phyloP scores from a whole-genome alignment of 2,329 filamentous ascomycete genomes.

The Calonectria hawksworthii region DNA sequence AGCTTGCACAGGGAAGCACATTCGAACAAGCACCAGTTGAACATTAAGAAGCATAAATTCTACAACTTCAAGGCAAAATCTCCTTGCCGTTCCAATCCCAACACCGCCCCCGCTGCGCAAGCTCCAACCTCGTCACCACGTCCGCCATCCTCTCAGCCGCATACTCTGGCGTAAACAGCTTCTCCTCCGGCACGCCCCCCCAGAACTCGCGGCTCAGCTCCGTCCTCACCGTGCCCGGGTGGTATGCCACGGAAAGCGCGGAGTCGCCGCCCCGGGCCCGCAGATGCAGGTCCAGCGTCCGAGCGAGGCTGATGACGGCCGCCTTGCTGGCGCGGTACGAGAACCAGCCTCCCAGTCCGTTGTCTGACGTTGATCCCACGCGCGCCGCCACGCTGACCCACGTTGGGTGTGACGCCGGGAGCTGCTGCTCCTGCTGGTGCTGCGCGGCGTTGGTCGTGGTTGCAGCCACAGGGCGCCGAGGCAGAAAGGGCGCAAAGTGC shows the following conservation, averaged over 20 bases:
- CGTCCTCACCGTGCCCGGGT: slow-evolving; percentile 87
- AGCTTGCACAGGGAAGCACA: too few relatives aligned
- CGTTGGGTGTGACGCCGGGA: slow-evolving; percentile 67
- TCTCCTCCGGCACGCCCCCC: slow-evolving; percentile 70
- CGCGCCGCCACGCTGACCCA: slow-evolving; percentile 85
- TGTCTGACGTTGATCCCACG: slow-evolving; percentile 81
- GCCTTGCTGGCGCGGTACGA: slow-evolving; percentile 84
- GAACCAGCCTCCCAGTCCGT: slow-evolving; percentile 84
- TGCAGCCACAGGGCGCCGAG: slow-evolving; percentile 52
- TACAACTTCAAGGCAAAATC: slow-evolving; percentile 36
- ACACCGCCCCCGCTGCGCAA: slow-evolving; percentile 71
- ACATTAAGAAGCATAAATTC: too few relatives aligned
- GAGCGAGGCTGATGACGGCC: slow-evolving; percentile 78
- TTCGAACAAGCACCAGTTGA: too few relatives aligned
- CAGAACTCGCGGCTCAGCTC: slow-evolving; percentile 81
- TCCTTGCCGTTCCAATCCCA: slow-evolving; percentile 80
- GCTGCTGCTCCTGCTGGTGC: slow-evolving; percentile 37
- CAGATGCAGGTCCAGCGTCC: slow-evolving; percentile 79
- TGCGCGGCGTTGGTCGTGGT: neutral
- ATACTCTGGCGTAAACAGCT: slow-evolving; percentile 76
- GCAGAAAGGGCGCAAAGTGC: slow-evolving; percentile 79
- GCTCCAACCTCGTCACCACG: slow-evolving; percentile 65
- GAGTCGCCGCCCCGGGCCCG: slow-evolving; percentile 68
- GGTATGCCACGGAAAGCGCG: slow-evolving; percentile 78
- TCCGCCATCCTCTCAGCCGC: slow-evolving; percentile 75